Conservation (phyloP, 192 early-diverging fungal species). For the Backusella circina region DNA sequence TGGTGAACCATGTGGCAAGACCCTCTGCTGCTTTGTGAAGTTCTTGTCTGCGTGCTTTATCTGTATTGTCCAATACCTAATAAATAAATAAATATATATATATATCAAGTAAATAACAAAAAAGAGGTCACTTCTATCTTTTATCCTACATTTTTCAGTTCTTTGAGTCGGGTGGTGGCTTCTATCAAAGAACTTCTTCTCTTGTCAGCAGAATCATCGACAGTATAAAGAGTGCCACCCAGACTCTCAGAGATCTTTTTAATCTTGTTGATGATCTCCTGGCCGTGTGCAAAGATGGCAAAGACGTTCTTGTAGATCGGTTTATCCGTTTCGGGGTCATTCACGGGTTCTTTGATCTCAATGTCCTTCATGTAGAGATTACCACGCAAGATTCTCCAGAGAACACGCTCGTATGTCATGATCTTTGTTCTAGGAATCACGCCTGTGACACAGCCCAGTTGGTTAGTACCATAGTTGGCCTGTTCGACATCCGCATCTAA, state of each 20-base stretch:
- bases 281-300: constrained; percentile 96
- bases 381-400: constrained; percentile 95
- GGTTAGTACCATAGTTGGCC: constrained; percentile 30
- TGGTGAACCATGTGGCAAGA: constrained; percentile 80
- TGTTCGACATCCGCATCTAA: constrained; percentile 51
- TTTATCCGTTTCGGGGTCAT: constrained; percentile 86
- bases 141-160: constrained; percentile 52
- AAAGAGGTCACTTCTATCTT: background rate
- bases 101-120: background rate
- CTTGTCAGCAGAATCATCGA: constrained; percentile 80
- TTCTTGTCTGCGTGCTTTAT: constrained; percentile 76
- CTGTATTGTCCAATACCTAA: constrained; percentile 84
- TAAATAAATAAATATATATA: too few species aligned
- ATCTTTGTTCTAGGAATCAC: constrained; percentile 84
- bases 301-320: constrained; percentile 95
- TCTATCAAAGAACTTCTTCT: constrained; percentile 79
- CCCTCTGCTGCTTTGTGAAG: constrained; percentile 81
- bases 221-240: constrained; percentile 94
- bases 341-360: constrained; percentile 91
- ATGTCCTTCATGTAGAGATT: constrained; percentile 95
- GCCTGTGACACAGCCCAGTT: constrained; percentile 89
- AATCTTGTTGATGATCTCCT: constrained; percentile 86
- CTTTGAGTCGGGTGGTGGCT: constrained; percentile 82
- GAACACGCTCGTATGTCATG: constrained; percentile 88
- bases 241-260: constrained; percentile 91